phyloP scores from a whole-genome alignment of 2,329 filamentous ascomycete species.

The Talaromyces islandicus region DNA sequence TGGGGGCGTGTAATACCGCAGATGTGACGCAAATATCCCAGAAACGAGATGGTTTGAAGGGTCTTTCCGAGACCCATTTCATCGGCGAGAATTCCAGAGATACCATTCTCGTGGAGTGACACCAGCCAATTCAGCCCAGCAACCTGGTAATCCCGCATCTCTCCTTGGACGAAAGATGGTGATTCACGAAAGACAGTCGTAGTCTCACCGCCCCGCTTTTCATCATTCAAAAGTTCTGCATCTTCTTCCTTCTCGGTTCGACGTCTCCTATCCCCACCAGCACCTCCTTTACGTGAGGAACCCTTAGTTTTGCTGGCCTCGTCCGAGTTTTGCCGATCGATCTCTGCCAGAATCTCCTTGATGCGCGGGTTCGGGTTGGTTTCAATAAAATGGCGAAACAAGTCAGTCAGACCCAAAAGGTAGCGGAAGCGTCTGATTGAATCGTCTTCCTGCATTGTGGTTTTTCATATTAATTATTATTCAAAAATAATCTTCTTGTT shows the following conservation, averaged over 20 bases:
- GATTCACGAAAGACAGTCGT: slow-evolving; percentile 93
- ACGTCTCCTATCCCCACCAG: slow-evolving; percentile 68
- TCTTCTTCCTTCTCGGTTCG: slow-evolving; percentile 98
- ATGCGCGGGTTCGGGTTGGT: slow-evolving; percentile 94
- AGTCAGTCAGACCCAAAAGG: slow-evolving; percentile 85
- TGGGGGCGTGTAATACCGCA: slow-evolving; percentile 87
- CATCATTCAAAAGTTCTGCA: slow-evolving; percentile 77
- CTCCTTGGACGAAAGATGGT: slow-evolving; percentile 76
- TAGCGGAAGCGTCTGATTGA: slow-evolving; percentile 92
- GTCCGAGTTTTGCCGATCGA: slow-evolving; percentile 83
- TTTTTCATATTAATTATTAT: neutral
- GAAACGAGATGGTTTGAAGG: slow-evolving; percentile 91
- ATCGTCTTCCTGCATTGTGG: slow-evolving; percentile 69
- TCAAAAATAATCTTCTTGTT: neutral
- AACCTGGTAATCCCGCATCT: slow-evolving; percentile 95
- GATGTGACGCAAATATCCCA: slow-evolving; percentile 89
- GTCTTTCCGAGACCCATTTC: slow-evolving; percentile 99
- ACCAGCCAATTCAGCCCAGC: slow-evolving; percentile 96
- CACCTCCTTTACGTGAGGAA: slow-evolving; percentile 75
- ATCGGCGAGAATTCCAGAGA: slow-evolving; percentile 93
- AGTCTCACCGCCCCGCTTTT: slow-evolving; percentile 78
- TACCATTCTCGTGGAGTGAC: slow-evolving; percentile 96
- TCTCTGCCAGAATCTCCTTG: slow-evolving; percentile 87
- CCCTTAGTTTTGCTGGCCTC: slow-evolving; percentile 63
- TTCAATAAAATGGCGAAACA: slow-evolving; percentile 98